Base-by-base conservation (phyloP, 257 asterid species). In the Nicotiana tabacum region DNA sequence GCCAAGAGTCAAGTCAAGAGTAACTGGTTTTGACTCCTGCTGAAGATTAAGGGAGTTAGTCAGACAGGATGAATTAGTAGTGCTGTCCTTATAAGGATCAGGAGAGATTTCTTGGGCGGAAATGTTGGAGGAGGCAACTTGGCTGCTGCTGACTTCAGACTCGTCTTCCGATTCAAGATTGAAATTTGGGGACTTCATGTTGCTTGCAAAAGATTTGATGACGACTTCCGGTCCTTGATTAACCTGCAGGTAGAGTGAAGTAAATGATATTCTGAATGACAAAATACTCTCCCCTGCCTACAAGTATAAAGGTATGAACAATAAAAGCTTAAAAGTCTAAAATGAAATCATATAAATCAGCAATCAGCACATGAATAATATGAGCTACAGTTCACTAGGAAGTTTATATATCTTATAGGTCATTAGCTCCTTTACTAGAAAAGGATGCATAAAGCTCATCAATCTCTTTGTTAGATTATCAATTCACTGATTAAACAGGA, bases 1-100 rank as follows among this genome's bases (percentile, higher is more conserved):
- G 82, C 93, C 95, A 9, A 94, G 98, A 1, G 94, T 93, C 82
- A 94, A 90, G 87, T 94, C 94, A 3, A 94, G 97, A 1, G 94
- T 88, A 2, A 90, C 83, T 0, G 90, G 92, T 29, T 29, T 66
- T 0, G 77, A 27, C 53, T 85, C 85, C 17, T 60, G 83, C 78
- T 72, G 82, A 57, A 57, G 83, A 53, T 74, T 85, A 10, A 66
- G 16, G 17, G 87, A 85, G 46, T 84, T 89, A 0, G 87, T 88
- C 32, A 82, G 84, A 82, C 85, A 74, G 33, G 78, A 72, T 12
- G 89, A 89, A 80, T 87, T 43, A 82, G 85, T 87, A 3, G 85
- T 76, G 88, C 84, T 86, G 18, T 87, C 91, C 85, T 85, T 87
- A 70, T 91, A 87, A 77, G 86, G 83, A 68, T 62, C 84, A 1